Evolutionary conservation across 805 yeast genomes (phyloP).

Genomic region (Yarrowia keelungensis): DNA sequence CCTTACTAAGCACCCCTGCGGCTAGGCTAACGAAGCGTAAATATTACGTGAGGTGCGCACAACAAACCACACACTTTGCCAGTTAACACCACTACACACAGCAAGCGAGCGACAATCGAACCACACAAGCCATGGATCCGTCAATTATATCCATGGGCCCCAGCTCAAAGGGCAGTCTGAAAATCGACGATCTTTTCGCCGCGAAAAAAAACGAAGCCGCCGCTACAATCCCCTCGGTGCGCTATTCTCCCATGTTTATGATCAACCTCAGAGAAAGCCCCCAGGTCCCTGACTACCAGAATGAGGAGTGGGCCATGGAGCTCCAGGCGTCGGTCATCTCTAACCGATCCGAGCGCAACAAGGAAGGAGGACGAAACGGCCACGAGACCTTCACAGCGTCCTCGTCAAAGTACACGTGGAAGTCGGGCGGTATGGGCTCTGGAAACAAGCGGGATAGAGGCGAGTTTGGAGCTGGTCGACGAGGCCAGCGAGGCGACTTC

Average conservation of each 20-base stretch:
- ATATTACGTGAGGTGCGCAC: slow-evolving; percentile 16
- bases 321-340: slow-evolving; percentile 30
- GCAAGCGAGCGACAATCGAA: slow-evolving; percentile 5
- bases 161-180: slow-evolving; percentile 27
- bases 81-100: slow-evolving; percentile 19
- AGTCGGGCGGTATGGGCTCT: slow-evolving; percentile 13
- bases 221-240: slow-evolving; percentile 13
- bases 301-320: slow-evolving; percentile 37
- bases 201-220: slow-evolving; percentile 28
- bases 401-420: slow-evolving; percentile 37
- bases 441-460: slow-evolving; percentile 29
- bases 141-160: slow-evolving; percentile 35
- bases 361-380: slow-evolving; percentile 13
- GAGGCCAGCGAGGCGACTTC: slow-evolving; percentile 25
- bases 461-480: slow-evolving; percentile 24
- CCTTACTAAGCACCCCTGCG: slow-evolving; percentile 28
- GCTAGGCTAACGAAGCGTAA: slow-evolving; percentile 35
- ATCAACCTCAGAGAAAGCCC: slow-evolving; percentile 29
- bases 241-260: slow-evolving; percentile 36
- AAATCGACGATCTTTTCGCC: slow-evolving; percentile 37
- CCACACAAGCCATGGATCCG: slow-evolving; percentile 36
- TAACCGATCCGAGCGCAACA: slow-evolving; percentile 14
- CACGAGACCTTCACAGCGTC: slow-evolving; percentile 22
- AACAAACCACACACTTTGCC: slow-evolving; percentile 25
- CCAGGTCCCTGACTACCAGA: slow-evolving; percentile 34